A percentile compares a stretch with the other conserved stretches of the same genome.
Conservation (phyloP, 1,284 basidiomycete species). For the Ustilago crameri region DNA sequence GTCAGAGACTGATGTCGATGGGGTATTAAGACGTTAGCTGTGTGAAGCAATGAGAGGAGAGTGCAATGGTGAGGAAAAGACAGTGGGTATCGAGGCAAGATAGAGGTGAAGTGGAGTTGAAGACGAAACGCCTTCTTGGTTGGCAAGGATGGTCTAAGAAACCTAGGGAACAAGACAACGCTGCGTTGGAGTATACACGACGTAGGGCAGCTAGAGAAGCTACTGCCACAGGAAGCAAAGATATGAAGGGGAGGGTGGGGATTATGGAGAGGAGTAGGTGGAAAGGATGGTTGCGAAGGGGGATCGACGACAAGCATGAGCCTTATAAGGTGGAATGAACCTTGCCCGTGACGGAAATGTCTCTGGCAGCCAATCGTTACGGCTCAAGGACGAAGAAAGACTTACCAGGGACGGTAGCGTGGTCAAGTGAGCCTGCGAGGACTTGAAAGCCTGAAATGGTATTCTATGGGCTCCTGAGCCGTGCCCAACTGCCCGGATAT, state of each 20-base stretch:
- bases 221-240: too few species aligned
- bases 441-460: too few species aligned
- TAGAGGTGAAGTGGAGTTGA: not conserved
- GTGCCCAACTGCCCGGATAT: too few species aligned
- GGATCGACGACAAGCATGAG: constrained; percentile 36
- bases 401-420: constrained; percentile 3
- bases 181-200: not conserved
- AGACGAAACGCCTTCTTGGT: too few species aligned
- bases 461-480: too few species aligned
- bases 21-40: not conserved
- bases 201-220: too few species aligned
- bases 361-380: constrained; percentile 9
- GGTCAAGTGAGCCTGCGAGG: not conserved
- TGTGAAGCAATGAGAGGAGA: constrained; percentile 12
- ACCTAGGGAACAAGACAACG: not conserved
- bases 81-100: not conserved
- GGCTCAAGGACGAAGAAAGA: constrained; percentile 1
- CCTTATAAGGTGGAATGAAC: constrained; percentile 39
- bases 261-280: not conserved
- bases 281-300: constrained; percentile 4
- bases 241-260: not conserved
- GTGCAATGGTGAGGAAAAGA: constrained; percentile 9
- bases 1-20: constrained; percentile 5
- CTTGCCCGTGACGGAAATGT: constrained; percentile 17
- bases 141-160: not conserved